Evolutionary conservation across 345 rosid genomes (phyloP).

Genomic region (Hibiscus syriacus): DNA sequence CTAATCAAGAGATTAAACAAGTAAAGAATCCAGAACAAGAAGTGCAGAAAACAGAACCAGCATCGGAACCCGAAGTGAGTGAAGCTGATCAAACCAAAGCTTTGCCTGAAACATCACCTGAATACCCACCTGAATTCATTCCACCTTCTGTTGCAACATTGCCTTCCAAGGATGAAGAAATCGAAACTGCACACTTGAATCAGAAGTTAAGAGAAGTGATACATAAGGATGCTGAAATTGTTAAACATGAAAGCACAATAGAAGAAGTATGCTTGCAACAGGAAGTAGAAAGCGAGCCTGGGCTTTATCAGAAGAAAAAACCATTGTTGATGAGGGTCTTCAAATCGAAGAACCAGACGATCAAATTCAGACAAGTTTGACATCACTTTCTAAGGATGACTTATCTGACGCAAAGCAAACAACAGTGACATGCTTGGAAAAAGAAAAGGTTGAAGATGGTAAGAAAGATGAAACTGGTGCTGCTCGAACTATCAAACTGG

Average conservation of each 20-base stretch:
- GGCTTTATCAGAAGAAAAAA: conserved; percentile 15
- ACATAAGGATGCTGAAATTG: neutral
- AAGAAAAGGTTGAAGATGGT: neutral
- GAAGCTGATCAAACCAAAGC: neutral
- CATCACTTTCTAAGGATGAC: neutral
- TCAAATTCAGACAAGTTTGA: conserved; percentile 1
- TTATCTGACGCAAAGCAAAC: neutral
- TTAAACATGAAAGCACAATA: neutral
- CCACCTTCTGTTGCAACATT: conserved; percentile 4
- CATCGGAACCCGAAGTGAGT: neutral
- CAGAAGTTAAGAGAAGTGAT: neutral
- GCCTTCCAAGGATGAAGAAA: conserved; percentile 11
- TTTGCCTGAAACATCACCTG: neutral
- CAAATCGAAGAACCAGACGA: conserved; percentile 19
- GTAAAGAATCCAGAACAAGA: neutral
- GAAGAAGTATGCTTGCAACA: conserved; percentile 12
- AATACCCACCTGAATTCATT: neutral
- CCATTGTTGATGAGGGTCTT: conserved; percentile 11
- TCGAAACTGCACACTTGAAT: neutral
- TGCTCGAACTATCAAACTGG: neutral
- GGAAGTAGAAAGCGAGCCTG: conserved; percentile 11
- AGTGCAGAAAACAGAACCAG: neutral
- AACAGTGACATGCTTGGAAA: neutral
- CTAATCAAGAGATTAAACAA: conserved; percentile 8
- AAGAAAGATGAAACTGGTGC: conserved; percentile 3